A percentile compares a stretch with the other conserved stretches of the same genome.
Conservation (phyloP, 2,329 filamentous ascomycete genomes). For the Trichoderma breve region DNA sequence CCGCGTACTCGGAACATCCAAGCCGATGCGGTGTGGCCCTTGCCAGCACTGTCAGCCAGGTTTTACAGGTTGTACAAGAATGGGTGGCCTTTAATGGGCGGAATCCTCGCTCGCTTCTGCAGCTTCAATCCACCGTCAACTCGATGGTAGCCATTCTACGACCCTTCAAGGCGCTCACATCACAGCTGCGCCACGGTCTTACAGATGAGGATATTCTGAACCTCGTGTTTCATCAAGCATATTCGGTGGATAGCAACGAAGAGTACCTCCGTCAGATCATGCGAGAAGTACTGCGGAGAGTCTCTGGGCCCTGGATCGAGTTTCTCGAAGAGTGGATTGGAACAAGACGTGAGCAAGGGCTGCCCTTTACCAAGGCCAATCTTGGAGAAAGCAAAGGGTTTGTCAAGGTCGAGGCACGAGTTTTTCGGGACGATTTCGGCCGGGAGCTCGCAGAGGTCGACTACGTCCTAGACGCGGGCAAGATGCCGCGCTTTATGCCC, state of each 20-base stretch:
- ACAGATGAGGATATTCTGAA: constrained; percentile 63
- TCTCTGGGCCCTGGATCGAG: constrained; percentile 65
- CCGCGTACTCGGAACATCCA: constrained; percentile 43
- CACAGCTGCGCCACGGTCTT: constrained; percentile 42
- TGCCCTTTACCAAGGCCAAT: constrained; percentile 49
- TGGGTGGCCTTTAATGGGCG: constrained; percentile 46
- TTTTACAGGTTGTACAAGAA: constrained; percentile 50
- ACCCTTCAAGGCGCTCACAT: constrained; percentile 52
- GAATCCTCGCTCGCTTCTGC: constrained; percentile 48
- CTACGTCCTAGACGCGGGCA: constrained; percentile 60
- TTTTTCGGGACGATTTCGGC: constrained; percentile 58
- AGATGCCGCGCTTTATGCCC: constrained; percentile 70
- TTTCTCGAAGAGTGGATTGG: constrained; percentile 75
- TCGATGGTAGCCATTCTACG: constrained; percentile 49
- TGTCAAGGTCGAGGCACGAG: constrained; percentile 55
- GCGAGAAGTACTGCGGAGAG: constrained; percentile 62
- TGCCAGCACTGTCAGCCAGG: constrained; percentile 47
- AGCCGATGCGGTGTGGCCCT: constrained; percentile 52
- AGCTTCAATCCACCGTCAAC: constrained; percentile 50
- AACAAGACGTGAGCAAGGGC: constrained; percentile 56
- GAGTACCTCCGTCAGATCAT: constrained; percentile 61
- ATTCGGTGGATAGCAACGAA: constrained; percentile 62
- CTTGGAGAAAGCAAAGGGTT: constrained; percentile 54
- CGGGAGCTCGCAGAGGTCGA: constrained; percentile 57
- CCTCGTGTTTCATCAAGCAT: constrained; percentile 59